Percentiles rank a stretch among this genome's conserved stretches.
phyloP scores from a whole-genome alignment of 192 early-diverging fungal species.

The Coemansia sp. region DNA sequence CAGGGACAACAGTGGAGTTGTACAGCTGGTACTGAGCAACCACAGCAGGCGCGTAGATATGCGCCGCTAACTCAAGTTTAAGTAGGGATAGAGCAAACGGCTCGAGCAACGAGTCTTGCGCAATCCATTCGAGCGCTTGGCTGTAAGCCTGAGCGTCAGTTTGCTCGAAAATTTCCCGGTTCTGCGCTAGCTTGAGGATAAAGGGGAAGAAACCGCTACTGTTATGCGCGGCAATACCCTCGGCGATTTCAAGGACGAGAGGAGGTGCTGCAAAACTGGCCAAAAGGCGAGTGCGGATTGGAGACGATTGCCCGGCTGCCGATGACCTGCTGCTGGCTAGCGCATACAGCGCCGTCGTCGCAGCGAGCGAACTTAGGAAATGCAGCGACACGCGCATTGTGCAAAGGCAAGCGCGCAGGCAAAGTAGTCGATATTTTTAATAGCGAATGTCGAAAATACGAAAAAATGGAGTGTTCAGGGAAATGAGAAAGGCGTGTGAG shows the following conservation, averaged over 20 bases:
- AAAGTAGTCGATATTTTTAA: background rate
- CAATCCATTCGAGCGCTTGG: constrained; percentile 55
- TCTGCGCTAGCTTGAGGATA: constrained; percentile 58
- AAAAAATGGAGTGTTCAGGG: background rate
- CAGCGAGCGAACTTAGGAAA: constrained; percentile 20
- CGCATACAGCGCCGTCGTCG: constrained; percentile 7
- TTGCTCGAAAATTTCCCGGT: constrained; percentile 21
- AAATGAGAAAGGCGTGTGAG: background rate
- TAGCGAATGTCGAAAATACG: background rate
- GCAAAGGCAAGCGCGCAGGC: background rate
- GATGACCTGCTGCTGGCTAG: constrained; percentile 2
- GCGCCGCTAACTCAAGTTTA: constrained; percentile 69
- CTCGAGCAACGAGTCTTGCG: constrained; percentile 41
- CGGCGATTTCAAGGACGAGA: constrained; percentile 75
- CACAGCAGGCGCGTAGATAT: constrained; percentile 74
- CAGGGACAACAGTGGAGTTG: constrained; percentile 65
- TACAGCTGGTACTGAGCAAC: constrained; percentile 85
- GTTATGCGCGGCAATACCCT: constrained; percentile 67
- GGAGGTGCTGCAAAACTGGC: constrained; percentile 66
- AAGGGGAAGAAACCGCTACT: constrained; percentile 65
- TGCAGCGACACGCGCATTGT: constrained; percentile 6
- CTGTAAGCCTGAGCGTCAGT: constrained; percentile 58
- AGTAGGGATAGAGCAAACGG: constrained; percentile 62
- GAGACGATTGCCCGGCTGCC: constrained; percentile 2
- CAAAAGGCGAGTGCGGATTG: constrained; percentile 38